These are phyloP conservation scores for Solanum hybrid DNA, from an alignment of 305 asterid genomes.

Conservation along the genomic window DNA sequence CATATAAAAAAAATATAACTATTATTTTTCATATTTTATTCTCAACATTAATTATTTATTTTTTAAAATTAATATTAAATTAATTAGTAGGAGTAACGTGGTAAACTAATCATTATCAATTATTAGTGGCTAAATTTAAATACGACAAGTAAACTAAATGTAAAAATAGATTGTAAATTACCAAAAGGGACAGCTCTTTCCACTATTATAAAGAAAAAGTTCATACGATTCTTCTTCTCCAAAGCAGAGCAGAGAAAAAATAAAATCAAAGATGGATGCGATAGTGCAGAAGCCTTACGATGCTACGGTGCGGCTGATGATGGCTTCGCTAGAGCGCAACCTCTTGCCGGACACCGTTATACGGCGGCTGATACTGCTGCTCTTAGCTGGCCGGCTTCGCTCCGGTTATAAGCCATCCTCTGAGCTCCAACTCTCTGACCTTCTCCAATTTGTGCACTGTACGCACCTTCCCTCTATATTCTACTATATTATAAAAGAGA, in stretches of 20 bases:
- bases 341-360: slow-evolving; percentile 72
- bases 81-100: too few species aligned
- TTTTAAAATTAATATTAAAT: too few species aligned
- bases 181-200: background rate
- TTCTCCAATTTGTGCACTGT: slow-evolving; percentile 56
- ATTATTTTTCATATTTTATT: too few species aligned
- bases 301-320: slow-evolving; percentile 61
- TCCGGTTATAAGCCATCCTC: slow-evolving; percentile 58
- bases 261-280: slow-evolving; percentile 13
- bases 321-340: slow-evolving; percentile 64
- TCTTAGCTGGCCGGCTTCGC: slow-evolving; percentile 68
- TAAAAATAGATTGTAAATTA: background rate
- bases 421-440: slow-evolving; percentile 47
- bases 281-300: slow-evolving; percentile 47
- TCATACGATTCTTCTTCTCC: background rate
- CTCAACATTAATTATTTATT: too few species aligned
- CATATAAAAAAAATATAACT: too few species aligned
- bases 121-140: background rate
- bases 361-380: slow-evolving; percentile 66
- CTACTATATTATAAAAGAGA: too few species aligned
- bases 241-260: background rate
- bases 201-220: background rate
- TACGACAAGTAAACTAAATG: background rate
- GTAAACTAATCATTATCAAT: background rate
- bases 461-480: background rate